phyloP scores from a whole-genome alignment of 2,329 filamentous ascomycete genomes.

The Colletotrichum paranaense region DNA sequence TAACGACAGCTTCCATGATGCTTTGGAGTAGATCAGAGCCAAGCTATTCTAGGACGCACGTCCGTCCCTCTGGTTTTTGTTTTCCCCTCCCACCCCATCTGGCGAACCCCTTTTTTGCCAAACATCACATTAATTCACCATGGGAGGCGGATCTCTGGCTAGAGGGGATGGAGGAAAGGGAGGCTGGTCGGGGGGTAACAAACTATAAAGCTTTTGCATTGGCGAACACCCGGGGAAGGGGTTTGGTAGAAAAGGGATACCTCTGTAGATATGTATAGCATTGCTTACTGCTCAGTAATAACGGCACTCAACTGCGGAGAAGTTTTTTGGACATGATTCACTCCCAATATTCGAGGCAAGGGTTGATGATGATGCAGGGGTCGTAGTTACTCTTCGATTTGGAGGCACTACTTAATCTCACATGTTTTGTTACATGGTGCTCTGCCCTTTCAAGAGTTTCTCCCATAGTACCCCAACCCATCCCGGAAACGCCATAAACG shows the following conservation, averaged over 20 bases:
- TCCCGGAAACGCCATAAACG: slow-evolving; percentile 30
- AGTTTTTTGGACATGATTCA: not conserved
- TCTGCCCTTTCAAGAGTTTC: not conserved
- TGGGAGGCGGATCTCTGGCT: slow-evolving; percentile 22
- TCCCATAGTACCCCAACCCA: not conserved
- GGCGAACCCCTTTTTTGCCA: not conserved
- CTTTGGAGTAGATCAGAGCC: slow-evolving; percentile 41
- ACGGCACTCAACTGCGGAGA: slow-evolving; percentile 28
- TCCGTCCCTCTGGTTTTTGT: not conserved
- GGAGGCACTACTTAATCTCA: slow-evolving; percentile 4
- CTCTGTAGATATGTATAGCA: slow-evolving; percentile 32
- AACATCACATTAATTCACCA: slow-evolving; percentile 28
- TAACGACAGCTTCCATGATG: slow-evolving; percentile 54
- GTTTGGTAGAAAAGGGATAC: slow-evolving; percentile 35
- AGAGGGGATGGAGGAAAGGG: not conserved
- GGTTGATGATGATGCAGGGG: not conserved
- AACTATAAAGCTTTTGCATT: slow-evolving; percentile 13
- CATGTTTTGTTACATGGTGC: slow-evolving; percentile 18
- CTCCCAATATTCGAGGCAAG: not conserved
- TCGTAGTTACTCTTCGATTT: not conserved
- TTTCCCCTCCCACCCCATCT: not conserved
- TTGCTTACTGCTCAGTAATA: slow-evolving; percentile 23
- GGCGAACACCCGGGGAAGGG: slow-evolving; percentile 24
- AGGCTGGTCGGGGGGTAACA: not conserved
- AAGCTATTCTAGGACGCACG: slow-evolving; percentile 16